Evolutionary conservation across 75 land plant species (phyloP).

Genomic region (Sequoiadendron giganteum): DNA sequence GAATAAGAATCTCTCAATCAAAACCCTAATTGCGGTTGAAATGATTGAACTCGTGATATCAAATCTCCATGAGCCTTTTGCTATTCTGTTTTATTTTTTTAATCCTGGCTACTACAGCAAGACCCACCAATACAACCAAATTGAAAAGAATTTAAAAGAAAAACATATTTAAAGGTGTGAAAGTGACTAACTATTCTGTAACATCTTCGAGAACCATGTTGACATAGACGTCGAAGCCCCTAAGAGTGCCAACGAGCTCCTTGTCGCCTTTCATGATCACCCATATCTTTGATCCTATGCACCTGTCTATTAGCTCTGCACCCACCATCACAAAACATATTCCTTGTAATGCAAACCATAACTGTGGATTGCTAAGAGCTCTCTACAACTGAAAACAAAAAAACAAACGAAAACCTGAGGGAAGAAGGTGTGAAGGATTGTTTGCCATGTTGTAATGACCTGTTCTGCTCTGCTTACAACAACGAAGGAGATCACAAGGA

Average conservation of each 20-base stretch:
- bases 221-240: conserved; percentile 95
- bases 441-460: too few species aligned
- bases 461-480: too few species aligned
- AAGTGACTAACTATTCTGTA: conserved; percentile 79
- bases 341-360: background rate
- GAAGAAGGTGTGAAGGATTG: too few species aligned
- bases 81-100: background rate
- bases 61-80: background rate
- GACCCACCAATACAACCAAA: background rate
- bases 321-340: background rate
- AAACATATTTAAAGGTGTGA: background rate
- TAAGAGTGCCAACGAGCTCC: conserved; percentile 94
- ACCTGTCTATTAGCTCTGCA: conserved; percentile 92
- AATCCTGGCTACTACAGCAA: background rate
- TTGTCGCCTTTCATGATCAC: conserved; percentile 99
- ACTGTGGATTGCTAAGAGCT: background rate
- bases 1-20: background rate
- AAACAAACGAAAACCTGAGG: too few species aligned
- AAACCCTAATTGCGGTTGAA: background rate
- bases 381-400: too few species aligned
- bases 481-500: too few species aligned
- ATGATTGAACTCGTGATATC: background rate
- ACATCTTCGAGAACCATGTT: conserved; percentile 99
- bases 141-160: background rate
- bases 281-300: conserved; percentile 98